Base-by-base conservation (phyloP, 2,329 filamentous ascomycete species). In the Corynespora cassiicola region DNA sequence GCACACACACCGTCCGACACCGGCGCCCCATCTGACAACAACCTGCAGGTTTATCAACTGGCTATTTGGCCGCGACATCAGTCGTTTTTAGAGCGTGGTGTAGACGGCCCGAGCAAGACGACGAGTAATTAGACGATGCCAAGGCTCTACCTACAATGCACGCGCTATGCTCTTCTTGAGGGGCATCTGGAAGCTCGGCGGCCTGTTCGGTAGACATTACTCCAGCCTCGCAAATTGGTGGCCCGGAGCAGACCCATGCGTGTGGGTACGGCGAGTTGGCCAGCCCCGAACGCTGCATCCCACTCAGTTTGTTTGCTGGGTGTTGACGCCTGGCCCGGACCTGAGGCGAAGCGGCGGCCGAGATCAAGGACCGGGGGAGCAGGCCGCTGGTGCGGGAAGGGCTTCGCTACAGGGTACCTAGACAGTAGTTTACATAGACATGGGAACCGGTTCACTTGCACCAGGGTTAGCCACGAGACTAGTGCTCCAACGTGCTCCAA, bases 51-150 rank as follows among this genome's bases (percentile, higher is more conserved):
- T 60, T 29, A 43, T 60, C 31, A 60, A 60, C 28, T 58, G 56
- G 56, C 24, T 50, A 5, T 60, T 61, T 42, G 56, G 55, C 7
- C 39, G 56, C n/a, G 56, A 58, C 23, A 58, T 58, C 8, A 54
- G 45, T 26, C 53, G 56, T 7, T 57, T 61, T 33, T 61, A 37
- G 27, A 21, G 5, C 10, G 10, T 18, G 24, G 5, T 16, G 14
- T 23, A 8, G 6, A 23, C 14, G 6, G 24, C 26, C 11, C 12
- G 32, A 10, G 7, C 7, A 15, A 31, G 19, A 20, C 9, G 17
- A 17, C 8, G 20, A 23, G 12, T 7, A 7, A 9, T 8, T 28
- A 8, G 7, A 8, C 7, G 7, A 10, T 28, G 26, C 7, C 7
- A 14, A 14, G 9, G 26, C 18, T 30, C 15, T 16, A 10, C 7